Evolutionary conservation across 257 asterid genomes (phyloP).

Genomic region (Solanum clarkiae): DNA sequence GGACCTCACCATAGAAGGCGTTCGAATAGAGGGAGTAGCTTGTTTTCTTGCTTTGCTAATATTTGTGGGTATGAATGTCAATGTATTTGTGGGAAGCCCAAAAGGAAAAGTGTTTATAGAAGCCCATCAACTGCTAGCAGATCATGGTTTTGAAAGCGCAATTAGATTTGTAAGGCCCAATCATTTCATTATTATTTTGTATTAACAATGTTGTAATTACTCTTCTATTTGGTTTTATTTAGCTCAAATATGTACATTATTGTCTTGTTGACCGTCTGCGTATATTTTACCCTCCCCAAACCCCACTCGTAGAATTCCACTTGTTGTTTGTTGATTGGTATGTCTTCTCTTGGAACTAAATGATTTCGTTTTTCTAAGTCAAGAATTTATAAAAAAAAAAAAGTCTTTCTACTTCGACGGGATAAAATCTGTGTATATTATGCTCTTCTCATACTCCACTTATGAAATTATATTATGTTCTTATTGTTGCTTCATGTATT

Average conservation of each 20-base stretch:
- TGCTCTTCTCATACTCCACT: too few relatives aligned
- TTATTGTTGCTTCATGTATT: too few relatives aligned
- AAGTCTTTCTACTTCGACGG: too few relatives aligned
- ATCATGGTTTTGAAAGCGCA: slow-evolving; percentile 14
- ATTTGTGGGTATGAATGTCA: slow-evolving; percentile 43
- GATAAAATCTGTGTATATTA: too few relatives aligned
- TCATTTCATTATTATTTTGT: background rate
- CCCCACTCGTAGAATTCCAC: too few relatives aligned
- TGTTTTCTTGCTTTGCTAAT: slow-evolving; percentile 52
- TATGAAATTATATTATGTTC: too few relatives aligned
- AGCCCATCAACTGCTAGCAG: slow-evolving; percentile 23
- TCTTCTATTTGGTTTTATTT: background rate
- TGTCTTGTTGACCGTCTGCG: background rate
- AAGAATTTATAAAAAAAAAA: too few relatives aligned
- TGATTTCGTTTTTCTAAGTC: too few relatives aligned
- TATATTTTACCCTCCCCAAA: too few relatives aligned
- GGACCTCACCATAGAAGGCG: slow-evolving; percentile 15
- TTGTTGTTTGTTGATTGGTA: too few relatives aligned
- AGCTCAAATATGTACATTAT: background rate
- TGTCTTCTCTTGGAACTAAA: too few relatives aligned
- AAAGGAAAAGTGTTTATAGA: background rate
- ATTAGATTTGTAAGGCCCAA: background rate
- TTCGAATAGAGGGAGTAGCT: background rate
- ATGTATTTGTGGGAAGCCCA: slow-evolving; percentile 39
- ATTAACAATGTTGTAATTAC: background rate